These are phyloP conservation scores for Vitis hybrid DNA, from an alignment of 177 flowering plant species.

Conservation along the genomic window DNA sequence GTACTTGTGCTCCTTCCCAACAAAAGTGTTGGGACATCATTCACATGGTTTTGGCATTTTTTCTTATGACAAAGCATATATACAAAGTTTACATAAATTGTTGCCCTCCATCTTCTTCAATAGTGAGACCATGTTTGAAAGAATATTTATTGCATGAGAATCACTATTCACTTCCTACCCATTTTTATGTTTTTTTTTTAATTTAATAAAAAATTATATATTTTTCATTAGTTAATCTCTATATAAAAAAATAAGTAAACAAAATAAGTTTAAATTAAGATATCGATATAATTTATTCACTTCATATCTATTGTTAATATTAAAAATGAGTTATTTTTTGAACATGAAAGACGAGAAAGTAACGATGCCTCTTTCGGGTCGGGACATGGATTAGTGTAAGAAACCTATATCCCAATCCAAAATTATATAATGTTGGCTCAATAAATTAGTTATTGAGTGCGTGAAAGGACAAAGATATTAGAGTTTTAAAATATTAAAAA, in stretches of 20 bases:
- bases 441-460: too few relatives aligned
- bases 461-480: too few relatives aligned
- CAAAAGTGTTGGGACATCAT: neutral
- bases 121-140: neutral
- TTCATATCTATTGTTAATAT: accelerated
- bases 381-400: too few relatives aligned
- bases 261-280: accelerated
- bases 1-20: neutral
- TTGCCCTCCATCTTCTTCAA: neutral
- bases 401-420: too few relatives aligned
- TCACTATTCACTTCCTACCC: neutral
- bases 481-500: too few relatives aligned
- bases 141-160: neutral
- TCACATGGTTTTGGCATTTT: neutral
- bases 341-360: too few relatives aligned
- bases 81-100: neutral
- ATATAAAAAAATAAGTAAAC: too few relatives aligned
- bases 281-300: too few relatives aligned
- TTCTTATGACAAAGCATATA: neutral
- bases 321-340: too few relatives aligned
- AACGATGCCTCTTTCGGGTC: accelerated
- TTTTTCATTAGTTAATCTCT: too few relatives aligned
- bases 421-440: too few relatives aligned
- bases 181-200: neutral
- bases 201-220: too few relatives aligned